phyloP scores from a whole-genome alignment of 305 asterid species.

The Andrographis paniculata region DNA sequence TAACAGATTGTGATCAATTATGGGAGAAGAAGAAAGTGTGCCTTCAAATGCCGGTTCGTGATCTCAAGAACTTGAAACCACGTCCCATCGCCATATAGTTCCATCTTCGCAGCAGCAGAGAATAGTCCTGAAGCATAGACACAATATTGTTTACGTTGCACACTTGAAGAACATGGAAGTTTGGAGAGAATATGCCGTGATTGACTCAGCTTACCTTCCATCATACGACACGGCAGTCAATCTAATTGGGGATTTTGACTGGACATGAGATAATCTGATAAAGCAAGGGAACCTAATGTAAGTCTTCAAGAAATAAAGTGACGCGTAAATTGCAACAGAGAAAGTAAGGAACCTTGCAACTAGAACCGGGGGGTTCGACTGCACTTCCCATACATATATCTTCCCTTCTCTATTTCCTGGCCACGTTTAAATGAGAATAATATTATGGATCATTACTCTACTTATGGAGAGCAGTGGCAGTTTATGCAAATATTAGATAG shows the following conservation, averaged over 20 bases:
- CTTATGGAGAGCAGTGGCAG: neutral
- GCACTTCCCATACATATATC: constrained; percentile 92
- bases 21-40: too few species aligned
- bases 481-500: constrained; percentile 1
- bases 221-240: constrained; percentile 87
- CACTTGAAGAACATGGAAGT: neutral
- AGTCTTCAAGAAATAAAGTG: constrained; percentile 4
- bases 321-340: constrained; percentile 15
- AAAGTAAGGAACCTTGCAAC: constrained; percentile 43
- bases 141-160: constrained; percentile 6
- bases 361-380: constrained; percentile 76
- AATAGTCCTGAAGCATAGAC: constrained; percentile 54
- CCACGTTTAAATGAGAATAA: constrained; percentile 13
- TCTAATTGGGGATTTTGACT: constrained; percentile 82
- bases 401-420: constrained; percentile 94
- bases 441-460: neutral
- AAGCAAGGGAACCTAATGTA: constrained; percentile 10
- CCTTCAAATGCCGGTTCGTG: too few species aligned
- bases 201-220: constrained; percentile 56
- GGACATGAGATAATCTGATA: constrained; percentile 67
- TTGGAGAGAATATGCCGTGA: neutral
- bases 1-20: too few species aligned
- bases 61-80: constrained; percentile 55
- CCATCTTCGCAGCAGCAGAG: constrained; percentile 98
- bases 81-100: constrained; percentile 98